A percentile compares a stretch with the other conserved stretches of the same genome.
Conservation (phyloP, 805 yeast genomes). For the Saccharomyces kudriavzevii region DNA sequence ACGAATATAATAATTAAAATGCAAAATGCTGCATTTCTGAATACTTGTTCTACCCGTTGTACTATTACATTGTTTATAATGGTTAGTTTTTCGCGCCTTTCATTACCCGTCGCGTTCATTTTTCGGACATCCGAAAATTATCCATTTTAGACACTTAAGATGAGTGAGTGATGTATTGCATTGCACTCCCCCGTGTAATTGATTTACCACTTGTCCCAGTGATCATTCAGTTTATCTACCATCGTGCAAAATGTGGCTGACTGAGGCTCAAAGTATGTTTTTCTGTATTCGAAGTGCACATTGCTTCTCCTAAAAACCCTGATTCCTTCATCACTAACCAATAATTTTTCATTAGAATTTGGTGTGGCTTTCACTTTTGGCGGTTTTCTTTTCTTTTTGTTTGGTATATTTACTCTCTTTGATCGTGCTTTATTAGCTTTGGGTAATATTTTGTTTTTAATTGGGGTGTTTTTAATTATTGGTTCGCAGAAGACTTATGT, state of each 20-base stretch:
- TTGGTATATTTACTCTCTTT: slow-evolving; percentile 80
- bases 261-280: slow-evolving; percentile 65
- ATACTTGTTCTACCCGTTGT: background rate
- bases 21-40: background rate
- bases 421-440: slow-evolving; percentile 83
- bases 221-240: background rate
- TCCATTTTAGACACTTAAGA: background rate
- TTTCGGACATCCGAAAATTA: background rate
- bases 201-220: background rate
- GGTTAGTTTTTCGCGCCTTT: background rate
- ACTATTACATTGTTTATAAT: background rate
- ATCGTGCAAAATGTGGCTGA: slow-evolving; percentile 48
- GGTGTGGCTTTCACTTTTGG: slow-evolving; percentile 91
- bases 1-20: background rate
- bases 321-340: slow-evolving; percentile 2
- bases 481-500: slow-evolving; percentile 77
- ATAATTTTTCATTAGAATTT: slow-evolving; percentile 42
- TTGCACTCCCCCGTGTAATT: background rate
- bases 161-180: background rate
- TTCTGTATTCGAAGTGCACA: background rate
- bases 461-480: slow-evolving; percentile 79
- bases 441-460: slow-evolving; percentile 71
- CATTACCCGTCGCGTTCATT: background rate
- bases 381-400: slow-evolving; percentile 63
- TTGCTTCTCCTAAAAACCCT: background rate